A percentile compares a stretch with the other conserved stretches of the same genome.
These are phyloP conservation scores for Pelargonium nanum DNA, from an alignment of 345 rosid genomes.

Conservation along the genomic window DNA sequence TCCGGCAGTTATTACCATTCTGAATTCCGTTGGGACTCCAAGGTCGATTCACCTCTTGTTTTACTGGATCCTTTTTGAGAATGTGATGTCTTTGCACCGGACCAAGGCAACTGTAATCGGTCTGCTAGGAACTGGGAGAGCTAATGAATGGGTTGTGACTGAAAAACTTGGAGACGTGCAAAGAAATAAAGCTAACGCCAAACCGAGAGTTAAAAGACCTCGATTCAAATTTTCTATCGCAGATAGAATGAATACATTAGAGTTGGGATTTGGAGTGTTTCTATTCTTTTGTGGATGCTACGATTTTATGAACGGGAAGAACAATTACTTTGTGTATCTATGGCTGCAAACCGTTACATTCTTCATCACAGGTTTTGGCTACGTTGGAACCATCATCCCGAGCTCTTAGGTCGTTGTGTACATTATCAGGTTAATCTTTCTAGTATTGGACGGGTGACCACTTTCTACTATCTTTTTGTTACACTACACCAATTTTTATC, in stretches of 20 bases:
- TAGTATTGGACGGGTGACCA: no score
- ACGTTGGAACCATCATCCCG: constrained; percentile 18
- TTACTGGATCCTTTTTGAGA: constrained; percentile 41
- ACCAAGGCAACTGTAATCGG: constrained; percentile 43
- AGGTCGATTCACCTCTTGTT: neutral
- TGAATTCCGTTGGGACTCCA: neutral
- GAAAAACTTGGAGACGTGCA: constrained; percentile 23
- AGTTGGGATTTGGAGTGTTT: constrained; percentile 19
- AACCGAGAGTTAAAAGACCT: constrained; percentile 9
- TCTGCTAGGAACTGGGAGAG: constrained; percentile 37
- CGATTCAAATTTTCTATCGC: neutral
- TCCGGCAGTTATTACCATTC: neutral
- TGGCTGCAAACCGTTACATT: constrained; percentile 21
- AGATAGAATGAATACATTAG: constrained; percentile 12
- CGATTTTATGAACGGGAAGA: constrained; percentile 15
- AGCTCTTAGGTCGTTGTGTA: no score
- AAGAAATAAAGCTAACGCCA: constrained; percentile 12
- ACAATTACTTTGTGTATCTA: constrained; percentile 19
- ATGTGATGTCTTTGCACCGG: constrained; percentile 39
- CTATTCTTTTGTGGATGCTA: constrained; percentile 18
- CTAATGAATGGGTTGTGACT: constrained; percentile 45
- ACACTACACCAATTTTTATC: neutral
- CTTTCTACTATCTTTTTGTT: neutral
- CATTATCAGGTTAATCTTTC: no score
- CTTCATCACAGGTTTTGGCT: constrained; percentile 17